Evolutionary conservation across 1,284 basidiomycete genomes (phyloP), one percentile per base, ranked within the genome.

Genomic region (Heterobasidion occidentale): DNA sequence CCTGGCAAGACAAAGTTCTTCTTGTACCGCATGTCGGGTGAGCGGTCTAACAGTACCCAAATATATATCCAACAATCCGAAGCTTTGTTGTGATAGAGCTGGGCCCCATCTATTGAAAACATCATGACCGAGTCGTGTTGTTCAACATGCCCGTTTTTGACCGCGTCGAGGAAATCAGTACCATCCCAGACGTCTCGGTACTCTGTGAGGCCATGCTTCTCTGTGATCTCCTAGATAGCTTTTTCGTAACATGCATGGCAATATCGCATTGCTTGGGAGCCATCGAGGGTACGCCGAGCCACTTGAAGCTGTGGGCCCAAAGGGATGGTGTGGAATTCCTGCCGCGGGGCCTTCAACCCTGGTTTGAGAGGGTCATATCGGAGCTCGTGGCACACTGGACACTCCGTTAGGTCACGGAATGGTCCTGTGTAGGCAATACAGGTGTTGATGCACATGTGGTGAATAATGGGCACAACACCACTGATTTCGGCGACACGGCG

Each of bases 351-450:
- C 27, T 53, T 52, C 1, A 14, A 35, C 5, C 51, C 46, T 11
- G 46, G 20, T 46, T 52, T 58, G 45, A 2, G 52, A 17, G 8
- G 15, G 34, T 58, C 56, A 27, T 62, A 64, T 12, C 58, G 60
- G 1, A 54, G 19, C 42, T 57, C 46, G 2, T 9, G 17, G 54
- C 72, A 73, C 1, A 55, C 46, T 1, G 59, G 59, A 52, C 72
- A 75, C 0, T 1, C 7, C 0, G 66, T 56, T 1, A 65, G 60
- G 0, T 63, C 34, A 0, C 45, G 7, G 36, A 63, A 69, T 1
- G 69, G 70, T 0, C 74, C 71, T 1, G 71, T 71, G 52, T 65
- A 75, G 2, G 68, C 70, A 15, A 67, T 56, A 53, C 72, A 75
- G 0, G 65, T 59, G 35, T 71, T 67, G 1, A 57, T 47, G 52